Evolutionary conservation across 441 rosid genomes (phyloP).

Genomic region (Metrosideros polymorpha): DNA sequence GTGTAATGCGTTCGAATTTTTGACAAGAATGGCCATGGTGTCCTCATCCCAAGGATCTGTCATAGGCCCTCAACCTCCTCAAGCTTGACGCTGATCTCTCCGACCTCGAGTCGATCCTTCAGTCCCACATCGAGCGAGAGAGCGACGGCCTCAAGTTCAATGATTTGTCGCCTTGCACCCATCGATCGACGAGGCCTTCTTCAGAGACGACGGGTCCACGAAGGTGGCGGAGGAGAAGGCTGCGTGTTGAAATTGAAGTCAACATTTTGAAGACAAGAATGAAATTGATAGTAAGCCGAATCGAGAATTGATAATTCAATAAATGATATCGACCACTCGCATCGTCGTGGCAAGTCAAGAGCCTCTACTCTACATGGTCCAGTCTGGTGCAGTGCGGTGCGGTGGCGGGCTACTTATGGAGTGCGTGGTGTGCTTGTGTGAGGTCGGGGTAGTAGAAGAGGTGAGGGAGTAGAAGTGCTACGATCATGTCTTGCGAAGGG

Average conservation of each 20-base stretch:
- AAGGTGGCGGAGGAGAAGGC: neutral
- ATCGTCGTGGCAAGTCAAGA: no score
- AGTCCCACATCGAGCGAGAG: neutral
- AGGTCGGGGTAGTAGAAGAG: conserved; percentile 15
- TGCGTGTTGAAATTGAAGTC: neutral
- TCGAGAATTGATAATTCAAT: no score
- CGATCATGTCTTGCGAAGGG: neutral
- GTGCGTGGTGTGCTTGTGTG: conserved; percentile 19
- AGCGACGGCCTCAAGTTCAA: neutral
- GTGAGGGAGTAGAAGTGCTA: conserved; percentile 9
- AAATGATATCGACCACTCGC: no score
- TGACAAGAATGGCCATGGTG: neutral
- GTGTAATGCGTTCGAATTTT: neutral
- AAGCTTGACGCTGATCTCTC: neutral
- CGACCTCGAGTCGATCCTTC: neutral
- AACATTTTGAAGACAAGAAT: no score
- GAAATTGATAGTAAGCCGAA: neutral
- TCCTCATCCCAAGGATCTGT: neutral
- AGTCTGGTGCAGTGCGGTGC: no score
- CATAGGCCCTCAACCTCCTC: neutral
- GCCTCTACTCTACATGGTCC: no score
- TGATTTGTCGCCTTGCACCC: neutral
- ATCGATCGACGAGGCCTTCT: neutral
- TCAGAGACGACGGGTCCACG: neutral
- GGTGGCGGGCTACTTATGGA: neutral